These are phyloP conservation scores for Colletotrichum nymphaeae DNA, from an alignment of 2,329 filamentous ascomycete species.

Conservation along the genomic window DNA sequence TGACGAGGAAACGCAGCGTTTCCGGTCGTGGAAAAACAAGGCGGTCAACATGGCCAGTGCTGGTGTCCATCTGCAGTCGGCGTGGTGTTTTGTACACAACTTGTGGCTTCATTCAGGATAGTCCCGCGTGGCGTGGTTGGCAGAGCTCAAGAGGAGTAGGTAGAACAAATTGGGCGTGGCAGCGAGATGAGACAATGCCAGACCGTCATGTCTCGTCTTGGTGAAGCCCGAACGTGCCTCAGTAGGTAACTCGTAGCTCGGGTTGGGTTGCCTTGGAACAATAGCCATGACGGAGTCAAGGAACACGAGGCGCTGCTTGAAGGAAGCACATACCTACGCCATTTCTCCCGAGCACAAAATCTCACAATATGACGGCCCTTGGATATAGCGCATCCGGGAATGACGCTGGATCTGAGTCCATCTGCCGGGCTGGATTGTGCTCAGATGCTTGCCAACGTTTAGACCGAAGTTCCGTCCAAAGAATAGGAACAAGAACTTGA, in stretches of 20 bases:
- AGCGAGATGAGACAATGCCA: constrained; percentile 27
- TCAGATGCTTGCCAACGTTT: neutral
- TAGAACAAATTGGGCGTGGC: constrained; percentile 6
- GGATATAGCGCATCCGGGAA: neutral
- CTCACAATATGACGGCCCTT: neutral
- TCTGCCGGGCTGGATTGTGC: neutral
- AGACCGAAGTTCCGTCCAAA: neutral
- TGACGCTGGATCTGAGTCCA: constrained; percentile 8
- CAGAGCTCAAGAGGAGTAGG: neutral
- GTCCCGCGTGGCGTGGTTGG: neutral
- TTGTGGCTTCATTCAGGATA: neutral
- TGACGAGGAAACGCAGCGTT: constrained; percentile 10
- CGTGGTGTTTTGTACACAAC: neutral
- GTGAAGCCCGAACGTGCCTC: constrained; percentile 13
- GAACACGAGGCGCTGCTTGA: neutral
- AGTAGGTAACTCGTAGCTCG: neutral
- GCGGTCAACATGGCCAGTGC: constrained; percentile 1
- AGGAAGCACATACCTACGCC: neutral
- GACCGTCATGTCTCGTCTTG: constrained; percentile 14
- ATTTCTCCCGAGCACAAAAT: neutral
- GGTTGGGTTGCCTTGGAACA: neutral
- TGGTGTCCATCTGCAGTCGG: neutral
- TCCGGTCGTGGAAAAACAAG: neutral
- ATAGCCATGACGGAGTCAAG: neutral
- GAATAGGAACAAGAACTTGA: neutral